Conservation (phyloP, 768 basidiomycete species). For the Cystofilobasidium capitatum region DNA sequence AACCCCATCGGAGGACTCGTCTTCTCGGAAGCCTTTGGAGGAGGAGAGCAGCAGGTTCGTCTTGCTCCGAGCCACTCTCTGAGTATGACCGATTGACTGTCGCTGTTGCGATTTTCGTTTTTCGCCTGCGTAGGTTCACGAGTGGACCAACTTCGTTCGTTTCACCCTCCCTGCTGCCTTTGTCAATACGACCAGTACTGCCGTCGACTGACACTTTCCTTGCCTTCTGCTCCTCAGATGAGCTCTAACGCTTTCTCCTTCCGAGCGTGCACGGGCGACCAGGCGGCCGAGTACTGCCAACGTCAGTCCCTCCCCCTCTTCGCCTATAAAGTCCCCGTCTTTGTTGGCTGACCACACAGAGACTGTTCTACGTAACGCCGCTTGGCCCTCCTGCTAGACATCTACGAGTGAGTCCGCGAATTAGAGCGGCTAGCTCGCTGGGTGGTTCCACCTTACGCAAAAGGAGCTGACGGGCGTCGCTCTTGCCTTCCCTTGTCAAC, state of each 20-base stretch:
- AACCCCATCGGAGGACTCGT: slow-evolving; percentile 53
- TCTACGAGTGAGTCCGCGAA: slow-evolving; percentile 5
- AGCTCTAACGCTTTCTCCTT: slow-evolving; percentile 37
- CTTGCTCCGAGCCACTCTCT: background rate
- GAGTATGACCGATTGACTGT: background rate
- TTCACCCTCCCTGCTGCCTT: slow-evolving; percentile 19
- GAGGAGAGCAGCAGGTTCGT: slow-evolving; percentile 9
- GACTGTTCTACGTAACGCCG: background rate
- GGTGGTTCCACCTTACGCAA: too few species aligned
- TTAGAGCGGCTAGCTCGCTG: background rate
- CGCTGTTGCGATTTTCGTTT: background rate
- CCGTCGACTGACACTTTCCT: too few species aligned
- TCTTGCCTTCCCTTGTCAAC: background rate
- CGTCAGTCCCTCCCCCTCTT: slow-evolving; percentile 35
- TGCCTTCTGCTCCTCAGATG: slow-evolving; percentile 55
- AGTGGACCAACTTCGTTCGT: slow-evolving; percentile 50
- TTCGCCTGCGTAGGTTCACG: slow-evolving; percentile 49
- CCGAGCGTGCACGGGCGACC: slow-evolving; percentile 31
- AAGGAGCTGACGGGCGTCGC: background rate
- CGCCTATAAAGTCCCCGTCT: background rate
- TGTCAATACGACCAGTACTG: slow-evolving; percentile 15
- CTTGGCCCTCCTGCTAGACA: background rate
- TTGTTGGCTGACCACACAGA: background rate
- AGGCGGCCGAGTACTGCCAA: slow-evolving; percentile 53
- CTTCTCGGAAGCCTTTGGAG: slow-evolving; percentile 40